Evolutionary conservation across 2,329 filamentous ascomycete species (phyloP).

Genomic region (Epichloe festucae): DNA sequence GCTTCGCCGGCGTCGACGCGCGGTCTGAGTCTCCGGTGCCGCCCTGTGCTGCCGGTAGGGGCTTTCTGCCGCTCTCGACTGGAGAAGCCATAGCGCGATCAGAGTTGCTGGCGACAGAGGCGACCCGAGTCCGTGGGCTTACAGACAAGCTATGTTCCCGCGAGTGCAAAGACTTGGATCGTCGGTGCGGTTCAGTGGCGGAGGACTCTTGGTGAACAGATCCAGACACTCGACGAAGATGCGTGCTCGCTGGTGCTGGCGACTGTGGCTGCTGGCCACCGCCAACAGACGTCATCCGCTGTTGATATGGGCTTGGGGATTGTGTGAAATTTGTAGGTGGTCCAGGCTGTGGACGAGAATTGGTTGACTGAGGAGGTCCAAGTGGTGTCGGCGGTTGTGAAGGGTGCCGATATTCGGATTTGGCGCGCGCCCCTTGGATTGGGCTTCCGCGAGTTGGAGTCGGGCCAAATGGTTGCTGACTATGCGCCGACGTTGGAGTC

Average conservation of each 20-base stretch:
- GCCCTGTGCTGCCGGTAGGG: conserved; percentile 11
- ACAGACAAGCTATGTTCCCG: conserved; percentile 61
- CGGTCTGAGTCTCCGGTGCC: conserved; percentile 19
- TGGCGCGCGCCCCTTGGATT: conserved; percentile 29
- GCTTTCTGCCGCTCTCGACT: conserved; percentile 15
- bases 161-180: conserved; percentile 44
- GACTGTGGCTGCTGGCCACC: conserved; percentile 20
- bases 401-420: conserved; percentile 30
- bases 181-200: conserved; percentile 28
- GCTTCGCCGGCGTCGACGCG: conserved; percentile 25
- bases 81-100: conserved; percentile 14
- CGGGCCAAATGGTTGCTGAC: conserved; percentile 39
- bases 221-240: conserved; percentile 23
- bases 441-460: conserved; percentile 43
- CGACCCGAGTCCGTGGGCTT: conserved; percentile 61
- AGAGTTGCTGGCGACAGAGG: conserved; percentile 34
- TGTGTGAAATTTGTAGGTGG: conserved; percentile 30
- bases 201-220: conserved; percentile 29
- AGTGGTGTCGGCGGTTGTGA: conserved; percentile 43
- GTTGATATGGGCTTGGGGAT: conserved; percentile 48
- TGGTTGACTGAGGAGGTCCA: conserved; percentile 33
- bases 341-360: conserved; percentile 24
- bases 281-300: conserved; percentile 25
- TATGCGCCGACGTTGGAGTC: conserved; percentile 50
- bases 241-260: conserved; percentile 12